Evolutionary conservation across 306 rosid genomes (phyloP), one percentile per base, ranked within the genome.

Genomic region (Ochetophila trinervis): DNA sequence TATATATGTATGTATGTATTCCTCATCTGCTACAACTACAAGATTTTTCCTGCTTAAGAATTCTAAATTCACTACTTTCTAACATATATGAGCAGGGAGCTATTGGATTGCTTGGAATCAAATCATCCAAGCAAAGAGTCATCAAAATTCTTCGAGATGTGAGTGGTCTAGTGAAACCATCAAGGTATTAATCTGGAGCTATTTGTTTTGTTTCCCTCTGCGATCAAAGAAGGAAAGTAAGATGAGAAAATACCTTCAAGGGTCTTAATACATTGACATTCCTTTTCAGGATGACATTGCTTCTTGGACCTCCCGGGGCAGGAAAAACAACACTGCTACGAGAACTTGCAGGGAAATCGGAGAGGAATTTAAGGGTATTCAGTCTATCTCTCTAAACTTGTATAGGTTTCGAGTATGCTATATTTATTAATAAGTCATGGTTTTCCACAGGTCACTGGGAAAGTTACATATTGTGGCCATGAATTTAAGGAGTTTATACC

Each of bases 401-500:
- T 14, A 8, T 37, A n/a, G 11, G 62, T 56, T 60, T 51, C 18
- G 5, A 1, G 51, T 35, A 66, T 40, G 15, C 54, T 27, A 3
- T 5, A 17, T 19, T 10, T 66, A 65, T 11, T 70, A 57, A 63
- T n/a, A 23, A 16, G 6, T 63, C n/a, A 30, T 22, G 50, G 21
- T 72, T 58, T 23, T 37, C 17, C 71, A 74, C 79, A 91, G 98
- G 85, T 65, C 67, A 70, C 64, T 6, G 98, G 98, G 66, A 85
- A 63, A 32, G 79, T 92, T 50, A 89, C 91, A 4, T 92, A 89
- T 60, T 89, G 96, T 72, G 98, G 98, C 24, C 95, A 87, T 58
- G 98, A 92, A 76, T 74, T 93, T n/a, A 65, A 81, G 22, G 98
- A 93, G 54, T 93, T 93, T 82, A 82, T 87, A 27, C 96, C 96